phyloP scores from a whole-genome alignment of 1,139 yeast species.

The Debaryomyces psychrophilus region DNA sequence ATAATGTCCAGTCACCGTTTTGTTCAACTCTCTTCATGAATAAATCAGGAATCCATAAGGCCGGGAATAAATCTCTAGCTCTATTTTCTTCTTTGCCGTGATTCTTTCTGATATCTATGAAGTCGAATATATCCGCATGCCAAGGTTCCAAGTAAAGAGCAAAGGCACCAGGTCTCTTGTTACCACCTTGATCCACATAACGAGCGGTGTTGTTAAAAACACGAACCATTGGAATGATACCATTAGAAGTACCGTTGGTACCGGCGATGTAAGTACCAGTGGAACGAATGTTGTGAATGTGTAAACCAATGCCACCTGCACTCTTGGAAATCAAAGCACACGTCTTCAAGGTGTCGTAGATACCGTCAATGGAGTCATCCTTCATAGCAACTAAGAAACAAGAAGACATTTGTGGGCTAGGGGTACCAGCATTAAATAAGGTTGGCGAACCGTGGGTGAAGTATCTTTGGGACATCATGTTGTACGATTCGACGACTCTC shows the following conservation, averaged over 20 bases:
- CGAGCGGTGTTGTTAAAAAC: slow-evolving; percentile 63
- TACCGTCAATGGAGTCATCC: slow-evolving; percentile 62
- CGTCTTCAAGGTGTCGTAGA: slow-evolving; percentile 55
- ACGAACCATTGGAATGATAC: slow-evolving; percentile 60
- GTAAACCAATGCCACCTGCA: slow-evolving; percentile 63
- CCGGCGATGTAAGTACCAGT: slow-evolving; percentile 55
- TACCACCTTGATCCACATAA: slow-evolving; percentile 66
- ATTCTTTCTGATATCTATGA: slow-evolving; percentile 54
- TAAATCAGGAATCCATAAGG: slow-evolving; percentile 62
- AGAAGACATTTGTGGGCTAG: slow-evolving; percentile 73
- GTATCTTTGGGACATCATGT: slow-evolving; percentile 79
- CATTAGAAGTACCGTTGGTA: slow-evolving; percentile 58
- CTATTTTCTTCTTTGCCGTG: slow-evolving; percentile 61
- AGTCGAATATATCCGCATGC: slow-evolving; percentile 60
- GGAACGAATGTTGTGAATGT: slow-evolving; percentile 56
- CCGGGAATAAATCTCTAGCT: slow-evolving; percentile 60
- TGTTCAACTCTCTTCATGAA: slow-evolving; percentile 58
- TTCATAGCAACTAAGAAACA: slow-evolving; percentile 61
- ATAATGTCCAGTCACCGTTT: slow-evolving; percentile 54
- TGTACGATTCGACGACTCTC: slow-evolving; percentile 76
- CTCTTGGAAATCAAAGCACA: slow-evolving; percentile 60
- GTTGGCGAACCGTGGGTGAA: slow-evolving; percentile 93
- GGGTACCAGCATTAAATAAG: slow-evolving; percentile 87
- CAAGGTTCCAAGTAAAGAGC: slow-evolving; percentile 65
- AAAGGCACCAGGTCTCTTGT: slow-evolving; percentile 65